These are phyloP conservation scores for Wickerhamiella domercqiae DNA, from an alignment of 805 yeast genomes.

Conservation along the genomic window DNA sequence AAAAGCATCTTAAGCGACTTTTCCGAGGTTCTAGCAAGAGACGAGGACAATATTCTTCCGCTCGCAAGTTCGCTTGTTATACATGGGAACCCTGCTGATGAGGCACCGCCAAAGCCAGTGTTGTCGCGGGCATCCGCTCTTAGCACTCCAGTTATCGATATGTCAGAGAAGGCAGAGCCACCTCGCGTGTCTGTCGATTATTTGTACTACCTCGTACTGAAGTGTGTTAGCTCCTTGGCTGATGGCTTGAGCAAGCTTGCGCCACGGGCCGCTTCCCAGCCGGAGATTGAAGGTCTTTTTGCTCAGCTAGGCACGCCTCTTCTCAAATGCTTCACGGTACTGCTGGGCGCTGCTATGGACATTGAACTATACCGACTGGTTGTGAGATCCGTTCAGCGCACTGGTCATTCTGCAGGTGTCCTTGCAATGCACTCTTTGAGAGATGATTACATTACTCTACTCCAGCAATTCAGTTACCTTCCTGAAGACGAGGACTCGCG, in stretches of 20 bases:
- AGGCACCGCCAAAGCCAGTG: background rate
- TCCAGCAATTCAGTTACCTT: conserved; percentile 15
- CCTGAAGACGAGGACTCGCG: conserved; percentile 7
- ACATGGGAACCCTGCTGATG: background rate
- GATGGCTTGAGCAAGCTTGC: conserved; percentile 43
- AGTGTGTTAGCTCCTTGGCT: conserved; percentile 37
- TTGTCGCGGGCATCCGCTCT: conserved; percentile 1
- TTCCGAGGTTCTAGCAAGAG: conserved; percentile 8
- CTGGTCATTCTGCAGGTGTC: conserved; percentile 71
- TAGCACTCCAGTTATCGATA: conserved; percentile 33
- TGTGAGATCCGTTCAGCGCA: conserved; percentile 61
- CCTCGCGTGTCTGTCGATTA: conserved; percentile 56
- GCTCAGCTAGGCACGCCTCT: conserved; percentile 18
- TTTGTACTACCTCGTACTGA: conserved; percentile 39
- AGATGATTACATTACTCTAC: conserved; percentile 34
- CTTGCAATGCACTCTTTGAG: conserved; percentile 42
- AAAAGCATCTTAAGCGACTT: conserved; percentile 6
- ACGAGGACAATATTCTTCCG: conserved; percentile 3
- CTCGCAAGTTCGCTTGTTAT: conserved; percentile 5
- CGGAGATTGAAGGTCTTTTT: background rate
- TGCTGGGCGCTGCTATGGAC: conserved; percentile 53
- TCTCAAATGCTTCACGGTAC: conserved; percentile 32
- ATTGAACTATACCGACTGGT: conserved; percentile 50
- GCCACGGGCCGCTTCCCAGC: conserved; percentile 25
- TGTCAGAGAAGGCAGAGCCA: conserved; percentile 66